Evolutionary conservation across 2,329 filamentous ascomycete species (phyloP), one percentile per base, ranked within the genome.

Genomic region (Trichoderma brevicompactum): DNA sequence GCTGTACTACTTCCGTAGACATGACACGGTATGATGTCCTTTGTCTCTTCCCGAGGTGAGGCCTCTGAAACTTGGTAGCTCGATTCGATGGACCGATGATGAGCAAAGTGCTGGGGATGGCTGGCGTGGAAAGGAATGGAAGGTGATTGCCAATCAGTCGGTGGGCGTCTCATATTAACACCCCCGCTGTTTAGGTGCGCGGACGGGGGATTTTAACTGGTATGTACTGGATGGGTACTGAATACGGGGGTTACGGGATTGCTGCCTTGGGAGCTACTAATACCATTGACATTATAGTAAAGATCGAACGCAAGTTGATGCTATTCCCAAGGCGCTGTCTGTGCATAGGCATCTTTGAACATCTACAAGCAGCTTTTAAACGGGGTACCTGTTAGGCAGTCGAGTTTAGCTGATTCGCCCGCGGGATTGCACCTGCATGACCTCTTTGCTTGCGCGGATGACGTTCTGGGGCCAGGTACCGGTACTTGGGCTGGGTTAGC

Each of bases 111-210:
- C 34, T 23, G 48, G 56, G 56, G 46, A 50, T 40, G 58, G 48
- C 48, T 44, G 59, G 59, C 49, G 59, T 63, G 49, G 59, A 63
- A 63, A 53, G 59, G 59, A 54, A 63, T 63, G 59, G 59, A 63
- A 63, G 38, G 59, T 62, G 59, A 53, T 53, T 62, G 59, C 36
- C 48, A 62, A 62, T 62, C 59, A 62, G 17, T 44, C 34, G 46
- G 41, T 54, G 40, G 59, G 59, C 28, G 59, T 63, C 59, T 63
- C 59, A 63, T 54, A 53, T 63, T 53, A 63, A 63, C 59, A 53
- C 59, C 59, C 59, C 59, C 59, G 59, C 59, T 63, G 59, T 53
- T 41, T 62, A n/a, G 38, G 13, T 34, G 17, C 13, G 34, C 9
- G 28, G 32, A 43, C n/a, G 17, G 36, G 36, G 46, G 53, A 54